These are phyloP conservation scores for Coemansia sp. DNA, from an alignment of 192 early-diverging fungal genomes.

Conservation along the genomic window DNA sequence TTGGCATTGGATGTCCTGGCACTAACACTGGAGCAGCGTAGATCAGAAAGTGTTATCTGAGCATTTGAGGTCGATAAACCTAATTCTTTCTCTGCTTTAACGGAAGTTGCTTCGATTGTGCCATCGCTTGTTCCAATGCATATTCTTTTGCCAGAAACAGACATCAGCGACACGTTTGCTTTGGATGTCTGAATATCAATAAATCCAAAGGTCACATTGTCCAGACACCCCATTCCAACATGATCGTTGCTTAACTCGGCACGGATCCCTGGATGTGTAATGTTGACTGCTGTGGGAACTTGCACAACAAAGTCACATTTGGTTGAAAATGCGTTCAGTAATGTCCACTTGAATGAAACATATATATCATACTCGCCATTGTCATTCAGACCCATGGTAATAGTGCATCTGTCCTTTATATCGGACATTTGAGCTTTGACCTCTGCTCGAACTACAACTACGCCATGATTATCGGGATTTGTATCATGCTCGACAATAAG, in stretches of 20 bases:
- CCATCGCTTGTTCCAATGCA: conserved; percentile 9
- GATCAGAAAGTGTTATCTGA: conserved; percentile 8
- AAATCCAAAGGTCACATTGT: conserved; percentile 19
- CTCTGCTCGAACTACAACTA: conserved; percentile 14
- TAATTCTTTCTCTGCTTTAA: not conserved
- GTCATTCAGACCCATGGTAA: conserved; percentile 13
- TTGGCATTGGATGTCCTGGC: conserved; percentile 12
- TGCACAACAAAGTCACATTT: conserved; percentile 19
- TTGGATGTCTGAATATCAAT: conserved; percentile 16
- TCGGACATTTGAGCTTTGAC: conserved; percentile 2
- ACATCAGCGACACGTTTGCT: conserved; percentile 9
- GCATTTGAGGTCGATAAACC: conserved; percentile 10
- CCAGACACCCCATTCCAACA: conserved; percentile 11
- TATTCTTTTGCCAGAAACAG: conserved; percentile 2
- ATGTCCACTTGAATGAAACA: conserved; percentile 13
- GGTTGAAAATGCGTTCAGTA: conserved; percentile 12
- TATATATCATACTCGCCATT: conserved; percentile 27
- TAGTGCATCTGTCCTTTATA: conserved; percentile 10
- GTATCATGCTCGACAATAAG: conserved; percentile 25
- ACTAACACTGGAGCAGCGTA: not conserved
- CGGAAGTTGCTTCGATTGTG: conserved; percentile 6
- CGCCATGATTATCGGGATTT: conserved; percentile 7
- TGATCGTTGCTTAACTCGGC: conserved; percentile 11
- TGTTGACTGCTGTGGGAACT: conserved; percentile 2
- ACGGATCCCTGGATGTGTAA: conserved; percentile 20